Conservation (phyloP, 306 rosid genomes). For the Amphicarpaea edgeworthii region DNA sequence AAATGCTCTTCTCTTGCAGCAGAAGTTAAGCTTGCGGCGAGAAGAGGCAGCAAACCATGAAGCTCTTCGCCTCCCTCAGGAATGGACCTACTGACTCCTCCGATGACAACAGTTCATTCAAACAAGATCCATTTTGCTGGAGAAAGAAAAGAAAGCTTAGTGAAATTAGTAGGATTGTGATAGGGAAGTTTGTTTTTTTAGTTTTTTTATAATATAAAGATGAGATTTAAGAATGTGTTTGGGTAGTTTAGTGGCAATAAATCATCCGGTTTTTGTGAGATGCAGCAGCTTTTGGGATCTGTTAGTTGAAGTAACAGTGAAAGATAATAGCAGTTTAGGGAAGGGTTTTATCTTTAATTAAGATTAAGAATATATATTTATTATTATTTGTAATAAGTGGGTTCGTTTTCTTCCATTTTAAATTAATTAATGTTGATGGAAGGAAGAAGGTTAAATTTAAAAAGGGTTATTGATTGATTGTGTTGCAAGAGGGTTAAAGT, state of each 20-base stretch:
- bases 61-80: constrained; percentile 66
- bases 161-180: constrained; percentile 48
- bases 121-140: constrained; percentile 27
- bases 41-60: constrained; percentile 69
- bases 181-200: constrained; percentile 47
- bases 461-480: constrained; percentile 30
- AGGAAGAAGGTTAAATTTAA: constrained; percentile 16
- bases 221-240: constrained; percentile 62
- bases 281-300: constrained; percentile 56
- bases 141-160: constrained; percentile 34
- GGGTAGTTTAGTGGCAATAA: constrained; percentile 64
- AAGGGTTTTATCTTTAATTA: not conserved
- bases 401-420: constrained; percentile 43
- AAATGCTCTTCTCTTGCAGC: constrained; percentile 63
- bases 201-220: constrained; percentile 31
- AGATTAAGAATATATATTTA: constrained; percentile 11
- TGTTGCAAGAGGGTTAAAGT: constrained; percentile 13
- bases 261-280: constrained; percentile 66
- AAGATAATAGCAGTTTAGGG: constrained; percentile 43
- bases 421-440: constrained; percentile 3
- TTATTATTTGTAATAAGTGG: constrained; percentile 58
- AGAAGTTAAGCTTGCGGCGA: constrained; percentile 46
- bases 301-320: constrained; percentile 42
- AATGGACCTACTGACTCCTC: constrained; percentile 73
- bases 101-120: not conserved